phyloP scores from a whole-genome alignment of 257 asterid species.

The Jacaranda mimosifolia region DNA sequence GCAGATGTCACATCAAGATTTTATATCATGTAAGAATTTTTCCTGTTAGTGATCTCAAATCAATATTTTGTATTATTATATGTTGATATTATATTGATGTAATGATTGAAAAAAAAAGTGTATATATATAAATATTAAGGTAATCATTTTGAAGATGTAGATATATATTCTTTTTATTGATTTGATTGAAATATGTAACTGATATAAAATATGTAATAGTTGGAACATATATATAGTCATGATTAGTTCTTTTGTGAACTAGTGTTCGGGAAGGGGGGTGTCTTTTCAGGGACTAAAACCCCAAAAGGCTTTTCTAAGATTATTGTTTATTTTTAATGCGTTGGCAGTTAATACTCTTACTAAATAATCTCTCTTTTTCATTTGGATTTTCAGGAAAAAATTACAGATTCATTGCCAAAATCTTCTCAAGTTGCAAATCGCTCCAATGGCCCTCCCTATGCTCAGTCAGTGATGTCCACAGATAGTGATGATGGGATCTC shows the following conservation, averaged over 20 bases:
- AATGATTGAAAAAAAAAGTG: neutral
- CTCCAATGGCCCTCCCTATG: conserved; percentile 75
- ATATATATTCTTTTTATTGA: too few species aligned
- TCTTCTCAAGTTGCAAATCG: conserved; percentile 71
- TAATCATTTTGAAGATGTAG: too few species aligned
- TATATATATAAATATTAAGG: neutral
- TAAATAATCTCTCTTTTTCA: neutral
- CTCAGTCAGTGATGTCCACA: conserved; percentile 67
- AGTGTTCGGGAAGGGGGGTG: neutral
- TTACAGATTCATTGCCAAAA: conserved; percentile 68
- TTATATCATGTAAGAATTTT: neutral
- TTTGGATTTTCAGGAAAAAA: conserved; percentile 72
- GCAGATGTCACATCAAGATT: neutral
- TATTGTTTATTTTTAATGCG: neutral
- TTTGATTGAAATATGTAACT: neutral
- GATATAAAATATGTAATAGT: neutral
- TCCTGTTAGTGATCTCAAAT: neutral
- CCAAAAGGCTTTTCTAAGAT: neutral
- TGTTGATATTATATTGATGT: neutral
- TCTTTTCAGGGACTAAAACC: neutral
- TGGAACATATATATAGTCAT: neutral
- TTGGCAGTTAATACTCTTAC: conserved; percentile 31
- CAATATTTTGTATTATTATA: neutral
- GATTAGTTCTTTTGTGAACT: neutral
- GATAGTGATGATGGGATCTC: conserved; percentile 92